Base-by-base conservation (phyloP, 2,329 filamentous ascomycete species). In the Cladosporium halotolerans region DNA sequence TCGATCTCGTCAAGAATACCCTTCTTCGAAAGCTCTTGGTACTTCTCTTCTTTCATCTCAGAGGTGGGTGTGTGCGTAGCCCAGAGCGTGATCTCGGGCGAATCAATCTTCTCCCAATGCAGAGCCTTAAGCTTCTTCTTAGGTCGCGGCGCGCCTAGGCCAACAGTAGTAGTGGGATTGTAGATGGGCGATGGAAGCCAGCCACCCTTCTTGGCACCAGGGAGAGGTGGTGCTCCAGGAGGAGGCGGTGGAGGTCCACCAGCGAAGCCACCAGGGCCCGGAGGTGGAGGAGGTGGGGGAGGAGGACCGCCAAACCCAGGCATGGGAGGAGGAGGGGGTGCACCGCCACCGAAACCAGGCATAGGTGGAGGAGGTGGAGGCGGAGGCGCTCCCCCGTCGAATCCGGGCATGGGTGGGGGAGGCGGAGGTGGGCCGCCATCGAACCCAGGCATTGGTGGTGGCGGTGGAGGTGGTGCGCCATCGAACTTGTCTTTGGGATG, bases 51-150 rank as follows among this genome's bases (percentile, higher is more conserved):
- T 66, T 91, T 89, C 57, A 87, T 88, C 68, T 95, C 85, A 4
- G 84, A 82, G n/a, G 89, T 95, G 4, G 89, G 86, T 31, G 88
- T 82, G 69, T 95, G 89, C 7, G 83, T 80, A 33, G 90, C 91
- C 92, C 92, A 97, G 63, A 96, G 88, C 51, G 92, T 96, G 47
- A 89, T 87, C 68, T 93, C 84, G 18, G 90, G 88, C 50, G 88
- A 82, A 71, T 99, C 93, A 52, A 99, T 89, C 77, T 97, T 97
- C 73, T 99, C 93, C 92, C 93, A 97, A 75, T 99, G 93, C 62
- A 99, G 79, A 55, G 92, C 92, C 82, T 99, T 99, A 71, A 99
- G 89, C 79, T 97, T 99, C 83, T 96, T 97, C 81, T 96, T 97
- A 18, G 93, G 90, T 62, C 92, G 79, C 49, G 90, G 88, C 56